phyloP scores from a whole-genome alignment of 1,284 basidiomycete genomes.

The Papiliotrema flavescens region DNA sequence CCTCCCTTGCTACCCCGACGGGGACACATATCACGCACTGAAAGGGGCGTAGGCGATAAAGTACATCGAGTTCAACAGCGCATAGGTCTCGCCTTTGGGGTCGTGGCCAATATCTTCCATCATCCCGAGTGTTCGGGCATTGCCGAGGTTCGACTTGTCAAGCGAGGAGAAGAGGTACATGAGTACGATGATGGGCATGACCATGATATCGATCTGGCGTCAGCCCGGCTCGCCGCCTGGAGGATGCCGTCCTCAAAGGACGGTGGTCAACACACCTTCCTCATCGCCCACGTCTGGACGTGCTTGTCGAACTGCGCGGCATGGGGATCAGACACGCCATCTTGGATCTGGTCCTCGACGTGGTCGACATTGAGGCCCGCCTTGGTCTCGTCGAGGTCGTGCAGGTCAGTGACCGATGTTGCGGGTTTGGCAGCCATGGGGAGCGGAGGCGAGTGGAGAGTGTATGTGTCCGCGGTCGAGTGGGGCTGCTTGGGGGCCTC shows the following conservation, averaged over 20 bases:
- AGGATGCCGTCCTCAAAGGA: neutral
- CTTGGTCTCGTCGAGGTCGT: neutral
- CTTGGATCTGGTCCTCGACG: neutral
- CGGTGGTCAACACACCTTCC: neutral
- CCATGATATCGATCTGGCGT: neutral
- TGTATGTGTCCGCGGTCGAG: no score
- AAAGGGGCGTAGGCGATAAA: constrained; percentile 1
- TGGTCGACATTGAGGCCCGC: neutral
- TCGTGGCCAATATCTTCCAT: neutral
- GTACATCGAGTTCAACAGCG: neutral
- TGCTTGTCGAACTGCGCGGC: neutral
- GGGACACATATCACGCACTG: neutral
- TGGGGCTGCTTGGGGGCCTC: no score
- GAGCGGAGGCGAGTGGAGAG: neutral
- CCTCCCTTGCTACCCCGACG: neutral
- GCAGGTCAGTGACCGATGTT: neutral
- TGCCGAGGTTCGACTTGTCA: constrained; percentile 1
- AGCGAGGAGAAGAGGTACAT: constrained; percentile 4
- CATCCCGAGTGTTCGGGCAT: constrained; percentile 1
- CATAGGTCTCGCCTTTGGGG: neutral
- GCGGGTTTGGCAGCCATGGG: neutral
- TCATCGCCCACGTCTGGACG: neutral
- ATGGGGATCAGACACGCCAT: no score
- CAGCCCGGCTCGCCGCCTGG: no score
- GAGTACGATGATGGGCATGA: neutral